These are phyloP conservation scores for Xylaria hypoxylon DNA, from an alignment of 2,329 filamentous ascomycete genomes.

Conservation along the genomic window DNA sequence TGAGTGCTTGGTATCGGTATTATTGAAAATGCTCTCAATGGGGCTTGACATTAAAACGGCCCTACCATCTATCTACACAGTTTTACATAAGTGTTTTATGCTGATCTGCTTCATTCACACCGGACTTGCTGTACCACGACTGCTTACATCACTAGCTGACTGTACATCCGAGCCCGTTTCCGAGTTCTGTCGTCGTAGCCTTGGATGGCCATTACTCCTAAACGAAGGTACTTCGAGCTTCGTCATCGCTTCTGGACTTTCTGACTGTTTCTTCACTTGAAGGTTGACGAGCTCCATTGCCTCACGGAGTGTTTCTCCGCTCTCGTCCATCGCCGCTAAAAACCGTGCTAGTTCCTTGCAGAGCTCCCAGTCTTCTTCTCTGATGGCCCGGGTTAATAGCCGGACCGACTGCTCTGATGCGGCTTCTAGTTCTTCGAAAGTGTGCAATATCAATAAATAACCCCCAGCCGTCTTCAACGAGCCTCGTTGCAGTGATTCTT, in stretches of 20 bases:
- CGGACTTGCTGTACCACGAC: conserved; percentile 49
- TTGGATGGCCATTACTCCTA: conserved; percentile 45
- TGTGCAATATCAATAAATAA: conserved; percentile 94
- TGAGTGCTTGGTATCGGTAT: conserved; percentile 11
- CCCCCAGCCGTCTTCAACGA: conserved; percentile 95
- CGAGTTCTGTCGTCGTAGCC: conserved; percentile 46
- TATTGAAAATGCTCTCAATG: background rate
- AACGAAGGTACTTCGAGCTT: conserved; percentile 51
- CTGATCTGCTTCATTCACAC: conserved; percentile 37
- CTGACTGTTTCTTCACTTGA: conserved; percentile 51
- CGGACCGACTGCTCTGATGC: conserved; percentile 83
- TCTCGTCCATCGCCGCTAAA: conserved; percentile 89
- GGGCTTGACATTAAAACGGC: background rate
- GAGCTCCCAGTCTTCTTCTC: conserved; percentile 91
- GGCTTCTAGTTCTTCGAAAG: conserved; percentile 75
- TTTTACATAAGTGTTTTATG: background rate
- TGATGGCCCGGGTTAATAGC: conserved; percentile 82
- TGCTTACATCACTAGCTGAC: conserved; percentile 49
- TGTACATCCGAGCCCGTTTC: conserved; percentile 49
- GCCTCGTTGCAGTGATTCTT: conserved; percentile 86
- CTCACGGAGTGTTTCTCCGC: conserved; percentile 80
- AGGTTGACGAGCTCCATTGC: conserved; percentile 73
- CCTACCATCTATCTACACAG: background rate
- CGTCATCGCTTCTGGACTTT: conserved; percentile 48
- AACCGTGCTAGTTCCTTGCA: conserved; percentile 97